These are phyloP conservation scores for Neofusicoccum cordaticola DNA, from an alignment of 2,329 filamentous ascomycete species.

Conservation along the genomic window DNA sequence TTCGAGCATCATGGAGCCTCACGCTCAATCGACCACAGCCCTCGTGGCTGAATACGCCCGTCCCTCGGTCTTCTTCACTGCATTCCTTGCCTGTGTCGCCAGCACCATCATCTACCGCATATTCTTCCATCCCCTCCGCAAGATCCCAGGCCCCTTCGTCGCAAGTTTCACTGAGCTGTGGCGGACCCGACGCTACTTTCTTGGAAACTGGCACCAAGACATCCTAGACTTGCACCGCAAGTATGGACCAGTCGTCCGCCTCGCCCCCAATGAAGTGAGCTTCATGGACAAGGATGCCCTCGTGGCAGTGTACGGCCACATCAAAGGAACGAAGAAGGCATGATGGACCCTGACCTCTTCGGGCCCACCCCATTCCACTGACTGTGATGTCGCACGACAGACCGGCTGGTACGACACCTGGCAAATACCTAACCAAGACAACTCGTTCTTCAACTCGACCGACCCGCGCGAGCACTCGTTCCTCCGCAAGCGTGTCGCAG, in stretches of 20 bases:
- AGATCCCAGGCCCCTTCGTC: constrained; percentile 43
- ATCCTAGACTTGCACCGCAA: constrained; percentile 38
- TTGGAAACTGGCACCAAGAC: constrained; percentile 24
- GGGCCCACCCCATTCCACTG: neutral
- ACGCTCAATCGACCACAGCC: too few species aligned
- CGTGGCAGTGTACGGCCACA: constrained; percentile 32
- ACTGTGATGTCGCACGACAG: neutral
- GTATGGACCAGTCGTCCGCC: constrained; percentile 43
- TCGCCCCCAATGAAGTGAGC: constrained; percentile 42
- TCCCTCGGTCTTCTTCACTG: neutral
- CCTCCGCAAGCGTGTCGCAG: neutral
- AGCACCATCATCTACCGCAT: constrained; percentile 34
- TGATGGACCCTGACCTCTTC: neutral
- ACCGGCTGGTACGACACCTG: neutral
- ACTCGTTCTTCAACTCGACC: neutral
- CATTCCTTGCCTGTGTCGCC: constrained; percentile 18
- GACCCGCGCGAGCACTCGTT: neutral
- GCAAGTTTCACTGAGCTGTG: constrained; percentile 24
- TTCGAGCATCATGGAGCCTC: too few species aligned
- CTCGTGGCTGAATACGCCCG: neutral
- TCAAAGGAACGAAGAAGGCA: constrained; percentile 25
- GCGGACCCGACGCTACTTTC: neutral
- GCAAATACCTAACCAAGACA: neutral
- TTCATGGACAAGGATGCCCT: constrained; percentile 40
- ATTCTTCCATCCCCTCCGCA: constrained; percentile 43